Conservation (phyloP, 2,329 filamentous ascomycete genomes). For the Clonostachys rhizophaga region DNA sequence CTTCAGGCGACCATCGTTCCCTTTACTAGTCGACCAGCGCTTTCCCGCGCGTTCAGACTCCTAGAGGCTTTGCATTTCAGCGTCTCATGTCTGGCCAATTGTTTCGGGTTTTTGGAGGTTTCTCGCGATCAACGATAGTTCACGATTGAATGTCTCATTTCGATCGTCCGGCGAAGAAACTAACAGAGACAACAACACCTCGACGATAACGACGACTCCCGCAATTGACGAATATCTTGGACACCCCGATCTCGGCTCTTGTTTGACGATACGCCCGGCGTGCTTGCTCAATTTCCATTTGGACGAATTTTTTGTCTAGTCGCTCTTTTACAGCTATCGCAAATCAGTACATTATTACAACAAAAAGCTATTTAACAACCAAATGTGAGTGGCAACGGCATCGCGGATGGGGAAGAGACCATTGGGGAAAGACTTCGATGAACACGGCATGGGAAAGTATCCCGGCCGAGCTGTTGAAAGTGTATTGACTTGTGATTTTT, state of each 20-base stretch:
- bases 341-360: conserved; percentile 11
- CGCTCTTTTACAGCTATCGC: conserved; percentile 32
- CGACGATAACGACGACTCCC: background rate
- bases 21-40: conserved; percentile 7
- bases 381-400: background rate
- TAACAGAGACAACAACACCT: background rate
- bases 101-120: background rate
- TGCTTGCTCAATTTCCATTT: conserved; percentile 9
- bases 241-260: too few relatives aligned
- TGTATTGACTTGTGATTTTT: background rate
- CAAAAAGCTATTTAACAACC: conserved; percentile 3
- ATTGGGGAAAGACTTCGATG: too few relatives aligned
- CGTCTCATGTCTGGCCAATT: conserved; percentile 1
- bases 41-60: conserved; percentile 1
- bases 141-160: background rate
- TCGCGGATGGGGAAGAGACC: background rate
- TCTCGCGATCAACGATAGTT: conserved; percentile 1
- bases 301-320: conserved; percentile 40
- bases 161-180: too few relatives aligned
- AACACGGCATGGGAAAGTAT: too few relatives aligned
- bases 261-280: background rate
- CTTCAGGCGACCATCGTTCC: conserved; percentile 6
- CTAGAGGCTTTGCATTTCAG: too few relatives aligned
- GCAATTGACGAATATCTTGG: background rate
- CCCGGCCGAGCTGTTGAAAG: background rate